These are phyloP conservation scores for Eleusine indica DNA, from an alignment of 176 grass and related monocot genomes.

Conservation along the genomic window DNA sequence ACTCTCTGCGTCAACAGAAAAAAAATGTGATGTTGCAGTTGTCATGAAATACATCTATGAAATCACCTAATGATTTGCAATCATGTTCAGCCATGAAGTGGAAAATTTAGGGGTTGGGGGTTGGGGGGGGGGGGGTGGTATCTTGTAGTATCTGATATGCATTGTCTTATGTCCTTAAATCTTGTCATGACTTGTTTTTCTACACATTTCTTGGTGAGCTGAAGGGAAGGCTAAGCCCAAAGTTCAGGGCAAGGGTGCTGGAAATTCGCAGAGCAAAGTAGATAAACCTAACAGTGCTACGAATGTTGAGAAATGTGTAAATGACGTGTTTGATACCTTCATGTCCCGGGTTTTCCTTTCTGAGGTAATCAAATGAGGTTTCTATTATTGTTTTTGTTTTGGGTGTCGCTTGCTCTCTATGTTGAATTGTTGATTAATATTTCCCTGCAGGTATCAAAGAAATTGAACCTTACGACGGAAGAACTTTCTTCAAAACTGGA, in stretches of 20 bases:
- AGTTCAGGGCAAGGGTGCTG: conserved; percentile 48
- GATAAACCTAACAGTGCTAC: conserved; percentile 43
- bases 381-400: conserved; percentile 8
- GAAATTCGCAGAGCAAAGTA: conserved; percentile 46
- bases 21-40: neutral
- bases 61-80: neutral
- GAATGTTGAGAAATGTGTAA: conserved; percentile 65
- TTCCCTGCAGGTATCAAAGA: conserved; percentile 63
- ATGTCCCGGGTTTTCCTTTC: conserved; percentile 58
- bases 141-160: neutral
- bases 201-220: conserved; percentile 37
- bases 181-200: neutral
- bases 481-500: conserved; percentile 57
- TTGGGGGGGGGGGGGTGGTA: neutral
- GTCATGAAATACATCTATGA: neutral
- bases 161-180: conserved; percentile 2
- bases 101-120: neutral
- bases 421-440: conserved; percentile 49
- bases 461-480: conserved; percentile 55
- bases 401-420: conserved; percentile 1
- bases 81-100: conserved; percentile 9
- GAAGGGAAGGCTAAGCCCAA: conserved; percentile 54
- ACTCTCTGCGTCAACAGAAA: conserved; percentile 1
- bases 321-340: conserved; percentile 58
- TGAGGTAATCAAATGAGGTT: conserved; percentile 54